These are phyloP conservation scores for Eimeria acervulina DNA, from an alignment of 169 alveolate species.

Conservation along the genomic window DNA sequence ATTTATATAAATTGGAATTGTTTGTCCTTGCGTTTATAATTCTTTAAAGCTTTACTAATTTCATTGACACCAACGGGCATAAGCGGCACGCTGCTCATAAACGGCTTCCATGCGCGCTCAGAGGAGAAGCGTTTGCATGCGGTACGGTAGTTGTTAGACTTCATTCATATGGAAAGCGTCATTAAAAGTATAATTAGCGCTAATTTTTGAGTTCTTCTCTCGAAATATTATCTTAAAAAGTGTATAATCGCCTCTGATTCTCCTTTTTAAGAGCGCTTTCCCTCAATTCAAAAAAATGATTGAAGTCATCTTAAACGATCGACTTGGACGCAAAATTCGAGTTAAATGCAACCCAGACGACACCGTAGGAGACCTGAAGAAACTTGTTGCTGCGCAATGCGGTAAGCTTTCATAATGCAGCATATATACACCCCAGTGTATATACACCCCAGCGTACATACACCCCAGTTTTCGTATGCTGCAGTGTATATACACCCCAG, in stretches of 20 bases:
- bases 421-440: not conserved
- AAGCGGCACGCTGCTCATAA: too few relatives aligned
- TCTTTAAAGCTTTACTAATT: too few relatives aligned
- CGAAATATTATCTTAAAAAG: not conserved
- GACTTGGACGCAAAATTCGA: slow-evolving; percentile 98
- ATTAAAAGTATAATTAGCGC: not conserved
- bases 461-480: too few relatives aligned
- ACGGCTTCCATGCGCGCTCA: not conserved
- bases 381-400: slow-evolving; percentile 98
- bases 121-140: not conserved
- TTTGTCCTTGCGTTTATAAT: not conserved
- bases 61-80: too few relatives aligned
- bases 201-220: too few relatives aligned
- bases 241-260: not conserved
- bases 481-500: too few relatives aligned
- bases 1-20: not conserved
- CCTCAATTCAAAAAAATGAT: slow-evolving; percentile 89
- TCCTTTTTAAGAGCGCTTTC: not conserved
- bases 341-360: slow-evolving; percentile 98
- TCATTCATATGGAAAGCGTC: not conserved
- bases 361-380: slow-evolving; percentile 97
- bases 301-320: slow-evolving; percentile 98
- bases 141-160: too few relatives aligned
- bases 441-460: too few relatives aligned
- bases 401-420: slow-evolving; percentile 86